Evolutionary conservation across 441 rosid genomes (phyloP), one percentile per base, ranked within the genome.

Genomic region (Biscutella laevigata): DNA sequence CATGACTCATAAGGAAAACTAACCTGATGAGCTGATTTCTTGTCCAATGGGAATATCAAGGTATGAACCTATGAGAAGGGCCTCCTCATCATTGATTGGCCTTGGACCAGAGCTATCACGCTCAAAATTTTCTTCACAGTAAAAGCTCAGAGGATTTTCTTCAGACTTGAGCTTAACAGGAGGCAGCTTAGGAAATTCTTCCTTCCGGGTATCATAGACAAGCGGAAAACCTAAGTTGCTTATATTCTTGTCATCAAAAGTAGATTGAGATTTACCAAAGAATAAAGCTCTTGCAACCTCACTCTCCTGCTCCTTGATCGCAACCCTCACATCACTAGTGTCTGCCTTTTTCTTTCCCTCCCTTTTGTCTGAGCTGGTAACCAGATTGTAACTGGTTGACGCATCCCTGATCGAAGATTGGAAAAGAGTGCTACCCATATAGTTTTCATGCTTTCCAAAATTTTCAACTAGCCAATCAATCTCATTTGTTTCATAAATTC

Each of bases 151-250:
- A 11, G 82, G 60, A 53, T 86, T 88, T 54, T 88, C 95, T 59
- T 86, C 99, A 6, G 92, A 92, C 75, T 88, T 92, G 33, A 92
- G 89, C 73, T 74, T 86, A 57, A 89, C 97, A 2, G 97, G 97
- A 42, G 95, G 87, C 68, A 88, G 75, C 77, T 94, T 77, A 32
- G 95, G 97, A 34, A 71, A 77, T 59, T 88, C 97, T 72, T 88
- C 95, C 75, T 76, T 88, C 40, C 76, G 60, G 57, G 74, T 71
- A 69, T 77, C 95, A 70, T 78, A 62, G 32, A 69, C 62, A 69
- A 70, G 75, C 14, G 87, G 67, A 61, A 77, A 72, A 35, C 74
- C 74, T 40, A 76, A 55, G 64, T 70, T 53, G 51, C 70, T 60
- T 11, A 61, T 58, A 46, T 57, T 72, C 63, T 71, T 86, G 44